Base-by-base conservation (phyloP, 2,329 filamentous ascomycete species). In the Sclerotinia glacialis region DNA sequence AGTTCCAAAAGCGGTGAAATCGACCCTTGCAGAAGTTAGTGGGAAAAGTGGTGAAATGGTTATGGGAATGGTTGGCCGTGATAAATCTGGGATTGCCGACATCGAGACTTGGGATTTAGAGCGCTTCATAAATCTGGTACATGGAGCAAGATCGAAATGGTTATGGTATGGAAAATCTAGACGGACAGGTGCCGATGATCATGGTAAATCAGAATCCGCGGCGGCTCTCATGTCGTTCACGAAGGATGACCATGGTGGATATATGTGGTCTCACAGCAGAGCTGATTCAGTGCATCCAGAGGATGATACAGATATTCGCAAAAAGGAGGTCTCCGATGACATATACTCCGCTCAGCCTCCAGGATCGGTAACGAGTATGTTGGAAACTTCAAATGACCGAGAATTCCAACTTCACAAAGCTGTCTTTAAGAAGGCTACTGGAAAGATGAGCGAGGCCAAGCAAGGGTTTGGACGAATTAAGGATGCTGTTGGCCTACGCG, bases 11-110 rank as follows among this genome's bases (percentile, higher is more conserved):
- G 93, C 94, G 23, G 92, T 99, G 73, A 98, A 98, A 76, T 96
- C 92, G 3, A 97, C 94, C 0, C 91, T 98, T 56, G 93, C 91
- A 23, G 95, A 97, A 78, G 86, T 99, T 49, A 92, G 92, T 71
- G 94, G 95, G 18, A 97, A 97, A 77, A 89, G 94, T 64, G 93
- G 93, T 58, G 94, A 97, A 77, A 91, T 97, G 79, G 89, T 97
- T 56, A 92, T 96, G 82, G 93, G 92, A n/a, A 96, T 96, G 82
- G 93, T 97, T 7, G 90, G 89, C 49, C 79, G 81, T 44, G 93
- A 96, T 72, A 96, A 96, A 78, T 92, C 89, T 66, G 92, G 92
- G 4, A 93, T 98, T 71, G 90, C 91, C 5, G 94, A 97, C 73
- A 89, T 97, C 46, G 95, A 99, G 79, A 98, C 93, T 0, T 82